Base-by-base conservation (phyloP, 140 eudicot genomes). In the Anethum foeniculum region DNA sequence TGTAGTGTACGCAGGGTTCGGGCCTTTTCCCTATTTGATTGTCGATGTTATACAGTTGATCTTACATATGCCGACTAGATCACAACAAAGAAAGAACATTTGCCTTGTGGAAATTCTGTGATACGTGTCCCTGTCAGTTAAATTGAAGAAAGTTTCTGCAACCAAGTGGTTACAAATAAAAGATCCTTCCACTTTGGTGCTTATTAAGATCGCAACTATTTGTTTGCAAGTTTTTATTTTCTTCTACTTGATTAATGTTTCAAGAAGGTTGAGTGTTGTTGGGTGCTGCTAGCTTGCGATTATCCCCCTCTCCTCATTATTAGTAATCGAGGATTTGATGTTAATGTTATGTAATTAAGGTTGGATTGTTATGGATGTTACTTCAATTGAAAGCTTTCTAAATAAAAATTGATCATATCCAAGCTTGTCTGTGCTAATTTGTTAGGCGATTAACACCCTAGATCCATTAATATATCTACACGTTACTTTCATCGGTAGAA, bases 1-100 rank as follows among this genome's bases (percentile, higher is more conserved):
- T 67, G 74, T 32, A 67, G 74, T 67, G 74, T 67, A 67, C 74
- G 43, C 36, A 28, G 74, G 16, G 74, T 67, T 67, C 43, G 74
- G 23, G 74, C 74, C 23, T 67, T 67, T 15, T 67, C 74, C n/a
- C 11, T 67, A 16, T 67, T 67, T 28, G 43, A 67, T 14, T 67
- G 74, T 16, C 74, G 21, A 32, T 67, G 74, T 5, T 67, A 67
- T 32, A 67, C 74, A 7, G 74, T 67, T 67, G 74, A 67, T 67
- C 7, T 67, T 5, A 67, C 74, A 14, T 67, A 30, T 15, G 41
- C 41, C 4, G 74, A 67, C n/a, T 67, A 67, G 74, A 67, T 32
- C 43, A 14, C 28, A 32, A 67, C 43, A 32, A 67, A 30, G 23
- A 32, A 67, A 30, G 23, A 14, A 67, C 14, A 60, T 3, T n/a